Percentiles rank a stretch among this genome's conserved stretches.
Conservation (phyloP, 495 filamentous ascomycete species). For the Aspergillus cristatus region DNA sequence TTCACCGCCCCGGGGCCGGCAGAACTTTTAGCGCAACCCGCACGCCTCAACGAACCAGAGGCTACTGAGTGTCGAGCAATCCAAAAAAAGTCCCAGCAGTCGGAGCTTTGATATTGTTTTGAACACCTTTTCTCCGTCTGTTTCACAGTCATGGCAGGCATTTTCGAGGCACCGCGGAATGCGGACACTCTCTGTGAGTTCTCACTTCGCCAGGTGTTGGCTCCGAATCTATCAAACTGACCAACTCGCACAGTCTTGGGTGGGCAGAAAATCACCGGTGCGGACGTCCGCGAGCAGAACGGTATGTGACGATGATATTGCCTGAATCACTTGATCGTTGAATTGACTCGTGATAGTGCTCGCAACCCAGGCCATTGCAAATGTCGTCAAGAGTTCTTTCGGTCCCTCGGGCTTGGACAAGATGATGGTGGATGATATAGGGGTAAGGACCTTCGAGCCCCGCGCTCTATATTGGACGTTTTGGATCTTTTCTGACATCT, state of each 20-base stretch:
- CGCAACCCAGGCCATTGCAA: conserved; percentile 93
- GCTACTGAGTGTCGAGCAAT: not conserved
- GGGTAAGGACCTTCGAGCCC: conserved; percentile 47
- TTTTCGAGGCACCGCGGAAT: conserved; percentile 84
- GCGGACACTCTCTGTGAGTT: conserved; percentile 71
- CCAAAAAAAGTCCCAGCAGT: conserved; percentile 11
- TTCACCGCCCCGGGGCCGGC: conserved; percentile 34
- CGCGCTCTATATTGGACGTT: conserved; percentile 9
- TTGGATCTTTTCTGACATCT: too few relatives aligned
- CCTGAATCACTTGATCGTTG: conserved; percentile 2
- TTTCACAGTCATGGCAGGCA: conserved; percentile 59
- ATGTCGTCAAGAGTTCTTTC: conserved; percentile 98
- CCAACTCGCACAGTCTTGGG: conserved; percentile 60
- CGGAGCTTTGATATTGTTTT: conserved; percentile 20
- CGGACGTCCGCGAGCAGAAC: conserved; percentile 94
- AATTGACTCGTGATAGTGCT: conserved; percentile 49
- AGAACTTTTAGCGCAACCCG: conserved; percentile 34
- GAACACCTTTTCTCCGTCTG: conserved; percentile 12
- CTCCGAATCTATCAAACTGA: conserved; percentile 17
- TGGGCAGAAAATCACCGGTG: conserved; percentile 87
- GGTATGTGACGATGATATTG: conserved; percentile 39
- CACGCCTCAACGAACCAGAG: conserved; percentile 18
- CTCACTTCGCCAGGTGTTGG: conserved; percentile 3
- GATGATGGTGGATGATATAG: conserved; percentile 99
- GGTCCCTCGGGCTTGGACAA: conserved; percentile 96